phyloP scores from a whole-genome alignment of 257 asterid species.

The Solanum commersonii region DNA sequence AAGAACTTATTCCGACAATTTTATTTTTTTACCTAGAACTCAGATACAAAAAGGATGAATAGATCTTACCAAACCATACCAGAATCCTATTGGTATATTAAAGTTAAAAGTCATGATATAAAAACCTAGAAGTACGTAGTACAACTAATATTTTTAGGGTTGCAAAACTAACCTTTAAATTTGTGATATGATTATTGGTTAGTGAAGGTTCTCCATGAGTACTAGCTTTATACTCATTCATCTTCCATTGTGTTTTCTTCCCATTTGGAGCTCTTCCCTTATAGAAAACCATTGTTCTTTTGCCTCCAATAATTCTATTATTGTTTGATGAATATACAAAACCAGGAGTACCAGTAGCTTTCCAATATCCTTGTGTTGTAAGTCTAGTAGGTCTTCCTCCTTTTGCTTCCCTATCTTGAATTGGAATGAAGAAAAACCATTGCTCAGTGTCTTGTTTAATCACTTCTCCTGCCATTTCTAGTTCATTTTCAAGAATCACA shows the following conservation, averaged over 20 bases:
- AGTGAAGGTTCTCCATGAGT: conserved; percentile 7
- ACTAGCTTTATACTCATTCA: conserved; percentile 49
- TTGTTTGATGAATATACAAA: conserved; percentile 33
- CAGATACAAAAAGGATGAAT: not conserved
- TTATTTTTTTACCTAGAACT: not conserved
- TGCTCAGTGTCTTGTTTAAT: conserved; percentile 33
- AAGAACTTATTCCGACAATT: not conserved
- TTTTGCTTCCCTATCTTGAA: conserved; percentile 39
- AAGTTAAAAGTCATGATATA: not conserved
- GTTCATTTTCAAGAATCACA: not conserved
- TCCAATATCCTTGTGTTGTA: conserved; percentile 55
- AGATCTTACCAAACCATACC: not conserved
- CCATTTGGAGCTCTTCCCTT: conserved; percentile 51
- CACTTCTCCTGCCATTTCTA: conserved; percentile 32
- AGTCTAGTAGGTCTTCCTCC: conserved; percentile 54
- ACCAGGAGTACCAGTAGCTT: conserved; percentile 55
- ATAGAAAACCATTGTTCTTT: conserved; percentile 53
- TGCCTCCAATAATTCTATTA: conserved; percentile 26
- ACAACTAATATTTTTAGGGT: not conserved
- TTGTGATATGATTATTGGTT: conserved; percentile 3
- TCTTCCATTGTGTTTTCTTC: conserved; percentile 48
- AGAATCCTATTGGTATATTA: not conserved
- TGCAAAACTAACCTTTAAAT: conserved; percentile 15
- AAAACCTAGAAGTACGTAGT: not conserved
- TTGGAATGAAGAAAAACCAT: conserved; percentile 59